phyloP scores from a whole-genome alignment of 2,329 filamentous ascomycete species.

The Blastomyces gilchristii region DNA sequence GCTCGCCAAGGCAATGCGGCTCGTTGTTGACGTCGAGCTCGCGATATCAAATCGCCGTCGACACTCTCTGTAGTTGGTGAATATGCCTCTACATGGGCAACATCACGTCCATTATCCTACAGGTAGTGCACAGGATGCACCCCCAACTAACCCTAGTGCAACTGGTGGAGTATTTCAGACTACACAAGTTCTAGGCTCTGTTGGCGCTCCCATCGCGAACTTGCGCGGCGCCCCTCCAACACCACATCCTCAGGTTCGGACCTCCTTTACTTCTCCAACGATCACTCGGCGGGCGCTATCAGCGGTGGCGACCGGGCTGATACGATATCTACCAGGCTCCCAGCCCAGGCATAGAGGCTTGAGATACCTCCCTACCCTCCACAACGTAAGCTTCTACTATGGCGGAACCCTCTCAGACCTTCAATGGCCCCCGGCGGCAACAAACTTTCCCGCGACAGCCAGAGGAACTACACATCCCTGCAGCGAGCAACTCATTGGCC shows the following conservation, averaged over 20 bases:
- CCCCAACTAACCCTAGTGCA: conserved; percentile 20
- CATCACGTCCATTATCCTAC: conserved; percentile 15
- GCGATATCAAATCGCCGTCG: neutral
- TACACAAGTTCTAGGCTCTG: conserved; percentile 38
- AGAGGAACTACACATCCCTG: conserved; percentile 48
- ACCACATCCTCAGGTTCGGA: conserved; percentile 38
- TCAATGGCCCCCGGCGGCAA: conserved; percentile 42
- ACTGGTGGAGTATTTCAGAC: conserved; percentile 38
- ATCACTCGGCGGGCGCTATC: conserved; percentile 24
- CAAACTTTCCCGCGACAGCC: conserved; percentile 40
- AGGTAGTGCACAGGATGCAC: conserved; percentile 17
- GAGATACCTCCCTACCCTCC: neutral
- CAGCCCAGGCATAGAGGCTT: neutral
- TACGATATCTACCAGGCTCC: conserved; percentile 12
- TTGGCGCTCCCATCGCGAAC: conserved; percentile 36
- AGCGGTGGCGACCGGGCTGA: conserved; percentile 21
- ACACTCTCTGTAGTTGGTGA: conserved; percentile 1
- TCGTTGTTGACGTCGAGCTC: neutral
- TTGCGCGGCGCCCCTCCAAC: conserved; percentile 30
- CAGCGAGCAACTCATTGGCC: conserved; percentile 30
- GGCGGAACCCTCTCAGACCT: conserved; percentile 38
- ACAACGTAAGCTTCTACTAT: conserved; percentile 23
- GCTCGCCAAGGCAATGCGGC: neutral
- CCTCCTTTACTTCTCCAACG: conserved; percentile 31
- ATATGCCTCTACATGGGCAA: conserved; percentile 18